Evolutionary conservation across 1,284 basidiomycete genomes (phyloP), one percentile per base, ranked within the genome.

Genomic region (Trichosporon sp.): DNA sequence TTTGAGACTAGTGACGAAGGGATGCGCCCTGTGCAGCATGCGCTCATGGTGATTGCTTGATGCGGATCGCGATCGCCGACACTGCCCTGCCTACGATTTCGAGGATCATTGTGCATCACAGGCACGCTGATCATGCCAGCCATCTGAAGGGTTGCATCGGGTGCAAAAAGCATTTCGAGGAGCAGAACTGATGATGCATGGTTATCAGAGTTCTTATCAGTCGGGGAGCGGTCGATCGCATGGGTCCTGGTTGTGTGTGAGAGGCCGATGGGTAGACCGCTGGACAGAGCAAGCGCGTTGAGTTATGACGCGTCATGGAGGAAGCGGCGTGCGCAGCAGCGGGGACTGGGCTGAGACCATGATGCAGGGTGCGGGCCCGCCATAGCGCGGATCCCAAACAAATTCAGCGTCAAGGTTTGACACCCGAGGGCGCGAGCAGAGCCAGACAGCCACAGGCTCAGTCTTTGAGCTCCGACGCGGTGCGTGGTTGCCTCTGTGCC

Each of bases 321-420:
- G 54, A 26, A 12, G 26, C 21, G 54, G 12, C 21, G 21, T 59
- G 54, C 54, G 54, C 26, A 59, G 54, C 54, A 59, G 26, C 21
- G 54, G 54, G 54, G 12, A 32, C 21, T 32, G 12, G 54, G 54
- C 54, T 59, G 43, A 46, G 43, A 46, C 54, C 19, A 32, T 8
- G 26, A 11, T n/a, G 16, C 16, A n/a, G 43, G 16, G 43, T 11
- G 43, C 43, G 43, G 43, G 43, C 43, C 51, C 21, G 51, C 19
- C 51, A 63, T 63, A 63, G 59, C 32, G 59, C 32, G 31, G 32
- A 63, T 63, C 35, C 59, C 59, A 63, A 63, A 63, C 59, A 35
- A 63, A 35, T 63, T 63, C 59, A 63, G 19, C 31, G 59, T 63
- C 32, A 37, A 63, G 59, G 59, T 63, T 63, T 63, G 59, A 37